Evolutionary conservation across 2,329 filamentous ascomycete genomes (phyloP).

Genomic region (Waltergamsia citrina): DNA sequence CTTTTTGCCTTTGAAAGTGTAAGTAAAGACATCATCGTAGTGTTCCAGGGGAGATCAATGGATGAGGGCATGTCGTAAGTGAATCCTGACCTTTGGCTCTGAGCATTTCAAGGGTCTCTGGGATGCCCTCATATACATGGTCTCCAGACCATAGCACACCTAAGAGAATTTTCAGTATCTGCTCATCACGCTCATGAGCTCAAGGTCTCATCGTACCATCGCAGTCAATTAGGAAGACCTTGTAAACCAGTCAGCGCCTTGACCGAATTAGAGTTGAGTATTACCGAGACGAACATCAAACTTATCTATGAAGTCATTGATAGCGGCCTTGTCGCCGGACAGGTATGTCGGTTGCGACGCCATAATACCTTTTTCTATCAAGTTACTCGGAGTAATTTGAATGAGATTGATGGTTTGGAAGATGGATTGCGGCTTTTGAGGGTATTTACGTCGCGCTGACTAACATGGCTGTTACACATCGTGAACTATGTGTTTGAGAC

Average conservation of each 20-base stretch:
- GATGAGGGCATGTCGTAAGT: background rate
- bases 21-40: no score
- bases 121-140: slow-evolving; percentile 74
- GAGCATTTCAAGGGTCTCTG: slow-evolving; percentile 77
- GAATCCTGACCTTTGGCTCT: slow-evolving; percentile 58
- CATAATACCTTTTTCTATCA: no score
- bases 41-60: slow-evolving; percentile 3
- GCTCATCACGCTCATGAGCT: background rate
- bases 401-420: no score
- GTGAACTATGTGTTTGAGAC: no score
- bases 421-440: no score
- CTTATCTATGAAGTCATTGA: slow-evolving; percentile 75
- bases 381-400: no score
- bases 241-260: background rate
- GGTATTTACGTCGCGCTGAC: no score
- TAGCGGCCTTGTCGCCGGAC: slow-evolving; percentile 67
- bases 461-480: no score
- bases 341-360: slow-evolving; percentile 48
- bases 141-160: slow-evolving; percentile 96
- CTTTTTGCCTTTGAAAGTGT: slow-evolving; percentile 86
- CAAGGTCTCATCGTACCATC: slow-evolving; percentile 58
- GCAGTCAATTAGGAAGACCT: slow-evolving; percentile 94
- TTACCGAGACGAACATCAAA: slow-evolving; percentile 67
- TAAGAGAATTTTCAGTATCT: slow-evolving; percentile 21
- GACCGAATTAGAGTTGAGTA: slow-evolving; percentile 1